Evolutionary conservation across 2,329 filamentous ascomycete genomes (phyloP), one percentile per base, ranked within the genome.

Genomic region (Helotiales sp.): DNA sequence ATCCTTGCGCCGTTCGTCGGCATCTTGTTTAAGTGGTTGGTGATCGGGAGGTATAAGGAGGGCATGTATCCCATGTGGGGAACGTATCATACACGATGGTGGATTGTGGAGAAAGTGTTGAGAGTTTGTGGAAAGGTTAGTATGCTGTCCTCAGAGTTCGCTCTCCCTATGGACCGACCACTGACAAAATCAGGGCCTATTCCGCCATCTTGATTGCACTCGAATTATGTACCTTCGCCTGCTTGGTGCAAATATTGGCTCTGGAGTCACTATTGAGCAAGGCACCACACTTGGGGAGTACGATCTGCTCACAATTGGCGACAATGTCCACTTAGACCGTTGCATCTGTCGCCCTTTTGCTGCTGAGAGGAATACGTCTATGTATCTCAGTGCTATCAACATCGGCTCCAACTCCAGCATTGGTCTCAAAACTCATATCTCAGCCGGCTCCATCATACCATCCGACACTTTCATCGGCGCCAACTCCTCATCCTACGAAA

Each of bases 51-150:
- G 1, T 79, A 82, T 65, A 73, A 71, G 33, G 75, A 81, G 65
- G 82, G 82, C 0, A 66, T 82, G 2, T 83, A 80, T 63, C 81
- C 82, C 1, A 85, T 85, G 81, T 85, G 82, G 82, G 81, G 80
- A 1, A 60, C 67, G 1, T 84, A 84, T 63, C 81, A 84, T 66
- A 83, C 79, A 0, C 74, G 80, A 8, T 85, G 82, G 82, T 85
- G 82, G 82, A 63, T 84, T 54, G 76, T 78, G 1, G 77, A 84
- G 65, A 84, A 84, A 70, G 76, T 77, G 19, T 71, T 80, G 2
- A 73, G 75, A 33, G 70, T 83, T 12, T 75, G 74, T 55, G 81
- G 81, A 15, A 75, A 73, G 56, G 69, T 66, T 24, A 29, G 47
- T 55, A 36, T 31, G 15, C 36, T 33, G 66, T 17, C n/a, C 34